Percentiles rank a stretch among this genome's conserved stretches.
These are phyloP conservation scores for Mycena crocata DNA, from an alignment of 768 basidiomycete species.

Conservation along the genomic window DNA sequence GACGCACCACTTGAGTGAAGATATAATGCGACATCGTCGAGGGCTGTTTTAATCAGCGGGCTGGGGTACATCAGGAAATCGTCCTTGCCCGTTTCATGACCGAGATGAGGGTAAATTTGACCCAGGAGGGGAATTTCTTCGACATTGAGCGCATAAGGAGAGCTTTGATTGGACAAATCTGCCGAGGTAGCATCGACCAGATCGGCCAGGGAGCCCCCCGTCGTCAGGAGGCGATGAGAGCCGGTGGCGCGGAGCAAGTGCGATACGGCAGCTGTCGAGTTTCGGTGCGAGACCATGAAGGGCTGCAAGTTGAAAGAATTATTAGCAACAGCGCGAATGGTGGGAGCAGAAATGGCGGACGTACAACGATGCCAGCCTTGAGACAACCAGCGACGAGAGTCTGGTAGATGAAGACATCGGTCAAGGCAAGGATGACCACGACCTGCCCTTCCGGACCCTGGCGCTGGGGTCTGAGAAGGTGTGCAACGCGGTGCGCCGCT, in stretches of 20 bases:
- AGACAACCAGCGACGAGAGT: conserved; percentile 52
- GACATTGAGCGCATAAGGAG: conserved; percentile 39
- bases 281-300: conserved; percentile 54
- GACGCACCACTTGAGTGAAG: conserved; percentile 50
- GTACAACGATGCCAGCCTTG: conserved; percentile 49
- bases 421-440: conserved; percentile 50
- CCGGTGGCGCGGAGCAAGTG: conserved; percentile 51
- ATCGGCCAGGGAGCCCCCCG: conserved; percentile 36
- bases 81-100: conserved; percentile 45
- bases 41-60: conserved; percentile 19
- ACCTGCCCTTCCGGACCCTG: conserved; percentile 45
- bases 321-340: too few relatives aligned
- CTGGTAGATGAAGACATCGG: conserved; percentile 52
- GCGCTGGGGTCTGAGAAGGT: conserved; percentile 49
- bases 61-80: conserved; percentile 44
- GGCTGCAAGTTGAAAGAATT: conserved; percentile 43
- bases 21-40: conserved; percentile 47
- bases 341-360: conserved; percentile 16
- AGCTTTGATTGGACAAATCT: conserved; percentile 30
- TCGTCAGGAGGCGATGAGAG: conserved; percentile 50
- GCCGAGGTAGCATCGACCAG: conserved; percentile 44
- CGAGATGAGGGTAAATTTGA: conserved; percentile 54
- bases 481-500: conserved; percentile 57
- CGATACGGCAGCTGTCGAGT: conserved; percentile 49
- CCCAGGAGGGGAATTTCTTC: conserved; percentile 48